A percentile compares a stretch with the other conserved stretches of the same genome.
These are phyloP conservation scores for Trichoderma sp. DNA, from an alignment of 2,329 filamentous ascomycete genomes.

Conservation along the genomic window DNA sequence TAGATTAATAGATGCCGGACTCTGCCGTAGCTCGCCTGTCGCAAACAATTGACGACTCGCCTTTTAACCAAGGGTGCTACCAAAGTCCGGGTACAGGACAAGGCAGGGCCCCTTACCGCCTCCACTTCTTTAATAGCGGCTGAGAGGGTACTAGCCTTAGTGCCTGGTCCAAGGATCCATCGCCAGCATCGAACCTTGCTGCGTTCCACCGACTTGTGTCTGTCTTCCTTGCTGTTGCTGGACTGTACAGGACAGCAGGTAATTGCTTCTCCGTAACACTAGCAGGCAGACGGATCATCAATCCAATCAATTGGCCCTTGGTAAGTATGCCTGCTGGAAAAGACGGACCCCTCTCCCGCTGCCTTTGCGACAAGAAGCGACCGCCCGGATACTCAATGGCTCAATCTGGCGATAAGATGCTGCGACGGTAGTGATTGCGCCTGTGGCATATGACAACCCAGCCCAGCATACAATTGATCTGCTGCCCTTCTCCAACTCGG, in stretches of 20 bases:
- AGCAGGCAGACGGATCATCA: not conserved
- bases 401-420: not conserved
- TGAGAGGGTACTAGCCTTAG: not conserved
- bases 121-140: not conserved
- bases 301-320: not conserved
- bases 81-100: not conserved
- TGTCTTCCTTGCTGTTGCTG: not conserved
- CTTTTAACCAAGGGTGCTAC: not conserved
- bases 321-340: not conserved
- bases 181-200: not conserved
- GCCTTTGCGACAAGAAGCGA: not conserved
- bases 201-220: not conserved
- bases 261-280: not conserved
- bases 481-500: not conserved
- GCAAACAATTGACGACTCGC: constrained; percentile 4
- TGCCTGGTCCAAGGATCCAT: not conserved
- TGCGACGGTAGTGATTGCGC: not conserved
- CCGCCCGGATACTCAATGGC: not conserved
- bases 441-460: too few species aligned
- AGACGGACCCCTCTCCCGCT: not conserved
- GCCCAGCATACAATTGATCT: too few species aligned
- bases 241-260: not conserved
- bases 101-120: not conserved
- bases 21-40: constrained; percentile 11
- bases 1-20: not conserved